Evolutionary conservation across 176 grass and related monocot species (phyloP).

Genomic region (Oryza longistaminata): DNA sequence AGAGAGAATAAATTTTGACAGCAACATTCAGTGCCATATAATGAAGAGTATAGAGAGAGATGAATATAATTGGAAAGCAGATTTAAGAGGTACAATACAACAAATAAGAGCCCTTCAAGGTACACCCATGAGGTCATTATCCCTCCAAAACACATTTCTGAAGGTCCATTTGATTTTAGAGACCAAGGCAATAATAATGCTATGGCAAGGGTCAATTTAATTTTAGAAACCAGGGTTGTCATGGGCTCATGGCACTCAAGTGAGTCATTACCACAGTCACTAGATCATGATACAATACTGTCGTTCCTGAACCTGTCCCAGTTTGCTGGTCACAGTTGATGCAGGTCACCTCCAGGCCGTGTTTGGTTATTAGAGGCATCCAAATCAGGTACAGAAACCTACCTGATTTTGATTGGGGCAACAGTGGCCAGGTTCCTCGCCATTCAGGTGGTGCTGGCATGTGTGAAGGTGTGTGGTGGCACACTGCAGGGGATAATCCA

Average conservation of each 20-base stretch:
- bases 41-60: background rate
- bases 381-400: too few species aligned
- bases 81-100: background rate
- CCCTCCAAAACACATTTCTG: background rate
- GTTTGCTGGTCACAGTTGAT: background rate
- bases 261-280: background rate
- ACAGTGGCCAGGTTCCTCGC: background rate
- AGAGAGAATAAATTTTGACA: background rate
- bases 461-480: background rate
- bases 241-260: background rate
- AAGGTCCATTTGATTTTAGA: background rate
- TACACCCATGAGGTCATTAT: background rate
- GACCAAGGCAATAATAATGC: background rate
- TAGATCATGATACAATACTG: background rate
- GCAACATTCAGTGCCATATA: background rate
- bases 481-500: background rate
- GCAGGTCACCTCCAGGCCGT: background rate
- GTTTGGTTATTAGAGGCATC: background rate
- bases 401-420: background rate
- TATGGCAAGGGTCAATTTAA: background rate
- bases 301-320: background rate
- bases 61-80: constrained; percentile 1
- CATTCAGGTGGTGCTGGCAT: background rate
- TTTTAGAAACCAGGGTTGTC: background rate
- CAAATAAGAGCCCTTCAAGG: background rate